These are phyloP conservation scores for Kodamaea suecica DNA, from an alignment of 1,139 yeast species.

Conservation along the genomic window DNA sequence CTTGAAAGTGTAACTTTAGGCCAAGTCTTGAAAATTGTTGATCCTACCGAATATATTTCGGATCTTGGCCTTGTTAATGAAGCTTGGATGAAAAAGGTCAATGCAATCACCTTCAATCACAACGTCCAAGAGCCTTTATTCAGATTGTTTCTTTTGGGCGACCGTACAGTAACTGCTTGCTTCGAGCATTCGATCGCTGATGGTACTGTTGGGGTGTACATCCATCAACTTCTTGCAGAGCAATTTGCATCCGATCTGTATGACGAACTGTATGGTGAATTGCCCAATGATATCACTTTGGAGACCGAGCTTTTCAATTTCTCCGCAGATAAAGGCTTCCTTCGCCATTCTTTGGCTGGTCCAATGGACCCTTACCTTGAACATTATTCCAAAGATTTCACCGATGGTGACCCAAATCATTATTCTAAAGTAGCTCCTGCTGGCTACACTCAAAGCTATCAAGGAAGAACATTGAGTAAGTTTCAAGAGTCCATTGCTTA, in stretches of 20 bases:
- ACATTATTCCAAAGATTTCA: constrained; percentile 23
- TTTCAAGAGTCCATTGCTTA: constrained; percentile 24
- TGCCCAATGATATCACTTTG: background rate
- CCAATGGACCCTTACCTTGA: constrained; percentile 13
- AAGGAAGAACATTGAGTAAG: constrained; percentile 30
- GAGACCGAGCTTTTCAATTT: constrained; percentile 6
- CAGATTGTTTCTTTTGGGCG: constrained; percentile 25
- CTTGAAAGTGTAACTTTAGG: constrained; percentile 20
- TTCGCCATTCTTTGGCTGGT: constrained; percentile 16
- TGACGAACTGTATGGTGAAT: constrained; percentile 1
- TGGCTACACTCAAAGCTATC: constrained; percentile 28
- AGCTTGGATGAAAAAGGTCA: constrained; percentile 25
- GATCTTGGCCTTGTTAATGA: constrained; percentile 25
- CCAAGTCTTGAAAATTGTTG: constrained; percentile 24
- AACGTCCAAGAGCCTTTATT: constrained; percentile 30
- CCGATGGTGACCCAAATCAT: constrained; percentile 23
- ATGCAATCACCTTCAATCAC: constrained; percentile 23
- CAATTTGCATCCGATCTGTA: constrained; percentile 10
- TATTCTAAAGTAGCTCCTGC: constrained; percentile 25
- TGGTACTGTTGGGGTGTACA: constrained; percentile 39
- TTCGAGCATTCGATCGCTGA: constrained; percentile 45
- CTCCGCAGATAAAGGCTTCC: constrained; percentile 2
- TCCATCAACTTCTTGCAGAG: constrained; percentile 37
- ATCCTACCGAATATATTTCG: constrained; percentile 10
- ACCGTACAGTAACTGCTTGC: constrained; percentile 23